phyloP scores from a whole-genome alignment of 2,329 filamentous ascomycete genomes.

The Madurella mycetomatis region DNA sequence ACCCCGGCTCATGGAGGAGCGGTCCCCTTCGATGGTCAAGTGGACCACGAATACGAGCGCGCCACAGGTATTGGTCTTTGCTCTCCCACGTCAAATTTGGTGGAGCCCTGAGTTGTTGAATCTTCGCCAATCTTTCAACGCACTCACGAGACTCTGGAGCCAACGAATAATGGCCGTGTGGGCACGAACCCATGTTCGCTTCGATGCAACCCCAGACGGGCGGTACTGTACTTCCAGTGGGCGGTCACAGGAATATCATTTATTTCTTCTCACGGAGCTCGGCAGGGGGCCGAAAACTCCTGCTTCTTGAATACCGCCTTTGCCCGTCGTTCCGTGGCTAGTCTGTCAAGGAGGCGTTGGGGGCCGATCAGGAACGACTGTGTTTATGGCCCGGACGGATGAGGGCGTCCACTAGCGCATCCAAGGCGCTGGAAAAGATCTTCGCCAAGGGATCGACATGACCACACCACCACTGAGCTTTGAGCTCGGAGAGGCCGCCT shows the following conservation, averaged over 20 bases:
- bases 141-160: neutral
- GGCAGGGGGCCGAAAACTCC: neutral
- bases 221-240: neutral
- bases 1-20: neutral
- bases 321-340: neutral
- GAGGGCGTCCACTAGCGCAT: neutral
- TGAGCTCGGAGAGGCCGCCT: constrained; percentile 20
- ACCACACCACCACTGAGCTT: constrained; percentile 1
- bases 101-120: neutral
- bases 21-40: neutral
- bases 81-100: constrained; percentile 7
- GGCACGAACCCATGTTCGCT: neutral
- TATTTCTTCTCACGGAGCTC: neutral
- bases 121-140: neutral
- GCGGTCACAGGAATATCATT: neutral
- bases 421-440: constrained; percentile 10
- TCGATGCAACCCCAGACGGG: neutral
- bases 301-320: neutral
- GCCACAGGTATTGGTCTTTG: constrained; percentile 2
- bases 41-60: neutral
- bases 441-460: constrained; percentile 11
- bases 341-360: neutral
- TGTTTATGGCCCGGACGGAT: neutral
- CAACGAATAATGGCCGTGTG: neutral
- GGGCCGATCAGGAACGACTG: neutral